phyloP scores from a whole-genome alignment of 169 alveolate genomes.

The Ichthyophthirius multifiliis region DNA sequence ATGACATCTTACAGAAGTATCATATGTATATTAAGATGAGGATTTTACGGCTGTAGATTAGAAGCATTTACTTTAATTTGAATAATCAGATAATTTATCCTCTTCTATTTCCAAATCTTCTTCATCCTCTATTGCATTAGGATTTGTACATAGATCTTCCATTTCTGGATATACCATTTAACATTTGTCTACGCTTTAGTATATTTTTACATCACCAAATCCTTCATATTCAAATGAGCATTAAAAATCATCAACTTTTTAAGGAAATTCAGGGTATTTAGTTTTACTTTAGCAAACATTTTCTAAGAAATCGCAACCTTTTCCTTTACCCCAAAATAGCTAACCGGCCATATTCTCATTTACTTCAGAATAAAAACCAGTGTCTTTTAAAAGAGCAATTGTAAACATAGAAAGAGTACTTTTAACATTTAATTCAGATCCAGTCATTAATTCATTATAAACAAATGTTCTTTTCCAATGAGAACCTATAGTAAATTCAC shows the following conservation, averaged over 20 bases:
- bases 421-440: not conserved
- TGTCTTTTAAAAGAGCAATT: slow-evolving; percentile 43
- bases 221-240: not conserved
- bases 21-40: not conserved
- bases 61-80: not conserved
- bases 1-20: not conserved
- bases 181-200: not conserved
- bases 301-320: slow-evolving; percentile 29
- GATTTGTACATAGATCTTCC: not conserved
- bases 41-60: not conserved
- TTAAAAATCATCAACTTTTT: not conserved
- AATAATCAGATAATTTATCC: not conserved
- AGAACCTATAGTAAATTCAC: slow-evolving; percentile 48
- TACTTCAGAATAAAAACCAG: slow-evolving; percentile 41
- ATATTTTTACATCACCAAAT: not conserved
- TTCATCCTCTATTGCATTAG: too few species aligned
- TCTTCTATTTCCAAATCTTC: not conserved
- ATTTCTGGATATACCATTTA: not conserved
- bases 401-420: slow-evolving; percentile 27
- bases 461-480: slow-evolving; percentile 57
- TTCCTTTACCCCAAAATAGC: slow-evolving; percentile 9
- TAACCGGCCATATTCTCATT: not conserved
- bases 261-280: slow-evolving; percentile 4
- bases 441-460: slow-evolving; percentile 59
- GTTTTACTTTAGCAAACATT: not conserved